A percentile compares a stretch with the other conserved stretches of the same genome.
Conservation (phyloP, 257 asterid species). For the Scutellaria galericulata region DNA sequence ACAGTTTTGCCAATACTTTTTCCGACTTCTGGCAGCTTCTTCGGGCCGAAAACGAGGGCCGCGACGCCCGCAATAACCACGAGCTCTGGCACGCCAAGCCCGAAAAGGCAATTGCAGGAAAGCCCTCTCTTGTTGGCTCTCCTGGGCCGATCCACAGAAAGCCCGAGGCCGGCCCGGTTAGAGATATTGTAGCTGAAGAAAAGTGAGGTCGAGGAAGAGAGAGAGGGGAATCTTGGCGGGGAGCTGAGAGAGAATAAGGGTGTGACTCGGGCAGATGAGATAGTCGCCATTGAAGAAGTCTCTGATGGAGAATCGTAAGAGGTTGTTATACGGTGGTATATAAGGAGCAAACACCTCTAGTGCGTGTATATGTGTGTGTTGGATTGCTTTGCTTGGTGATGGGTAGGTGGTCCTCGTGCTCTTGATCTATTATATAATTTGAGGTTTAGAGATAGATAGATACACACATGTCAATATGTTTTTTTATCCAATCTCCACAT, state of each 20-base stretch:
- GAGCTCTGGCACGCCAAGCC: constrained; percentile 90
- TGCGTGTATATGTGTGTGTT: neutral
- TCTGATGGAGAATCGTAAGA: neutral
- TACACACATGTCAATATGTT: too few relatives aligned
- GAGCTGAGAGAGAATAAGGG: constrained; percentile 17
- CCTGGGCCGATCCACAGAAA: constrained; percentile 34
- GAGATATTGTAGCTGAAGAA: constrained; percentile 48
- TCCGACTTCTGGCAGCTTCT: constrained; percentile 83
- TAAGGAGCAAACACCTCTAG: neutral
- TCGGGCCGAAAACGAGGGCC: constrained; percentile 79
- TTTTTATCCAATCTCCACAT: too few relatives aligned
- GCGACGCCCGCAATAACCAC: constrained; percentile 81
- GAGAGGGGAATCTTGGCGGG: constrained; percentile 25
- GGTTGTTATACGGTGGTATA: neutral
- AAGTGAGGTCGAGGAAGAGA: constrained; percentile 53
- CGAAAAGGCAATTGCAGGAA: constrained; percentile 72
- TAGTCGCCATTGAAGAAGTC: constrained; percentile 36
- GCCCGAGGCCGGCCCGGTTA: constrained; percentile 33
- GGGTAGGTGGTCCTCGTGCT: too few relatives aligned
- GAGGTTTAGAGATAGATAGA: too few relatives aligned
- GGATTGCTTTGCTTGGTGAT: too few relatives aligned
- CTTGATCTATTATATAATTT: too few relatives aligned
- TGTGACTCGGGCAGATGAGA: constrained; percentile 29
- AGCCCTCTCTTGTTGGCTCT: constrained; percentile 48
- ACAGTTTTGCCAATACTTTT: constrained; percentile 77